Base-by-base conservation (phyloP, 345 rosid genomes). In the Erysimum cheiranthoides region DNA sequence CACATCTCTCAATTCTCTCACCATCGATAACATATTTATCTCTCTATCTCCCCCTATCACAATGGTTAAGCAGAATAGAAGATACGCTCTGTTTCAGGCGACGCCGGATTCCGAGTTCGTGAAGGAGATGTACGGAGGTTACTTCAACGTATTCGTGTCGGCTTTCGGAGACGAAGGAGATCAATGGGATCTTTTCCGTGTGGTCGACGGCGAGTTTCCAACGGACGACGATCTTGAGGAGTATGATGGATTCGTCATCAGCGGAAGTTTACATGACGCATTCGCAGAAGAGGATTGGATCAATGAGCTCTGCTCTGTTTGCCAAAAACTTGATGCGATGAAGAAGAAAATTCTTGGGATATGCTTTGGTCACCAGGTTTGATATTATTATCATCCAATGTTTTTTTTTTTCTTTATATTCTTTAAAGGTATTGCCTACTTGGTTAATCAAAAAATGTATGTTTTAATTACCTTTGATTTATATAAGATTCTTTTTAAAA, bases 291-390 rank as follows among this genome's bases (percentile, higher is more conserved):
- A 90, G 53, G 56, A 28, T 6, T 92, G 96, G 97, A 85, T 92
- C 65, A 73, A 83, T 68, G 81, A 81, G 78, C 90, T 90, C 27
- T 85, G 92, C 74, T 74, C 79, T 66, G 75, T 92, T 32, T 52
- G 86, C 52, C 85, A 80, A 47, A 85, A 85, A 58, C 71, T 90
- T 11, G 88, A 87, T 78, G 78, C 82, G 73, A 87, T 90, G 97
- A 74, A 81, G 79, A 88, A 88, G 82, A 90, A 88, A 66, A 71
- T 90, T 21, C 88, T 90, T 25, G 96, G 96, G 6, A 82, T 92
- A 74, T 92, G 96, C 91, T 92, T 92, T 53, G 97, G 97, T 61
- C 97, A 88, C 70, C 96, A 92, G 94, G 97, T 92, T 68, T 52
- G 38, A 32, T 66, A 34, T 50, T 12, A 32, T 12, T 21, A 13